Evolutionary conservation across 2,329 filamentous ascomycete species (phyloP), one percentile per base, ranked within the genome.

Genomic region (Helotiales sp.): DNA sequence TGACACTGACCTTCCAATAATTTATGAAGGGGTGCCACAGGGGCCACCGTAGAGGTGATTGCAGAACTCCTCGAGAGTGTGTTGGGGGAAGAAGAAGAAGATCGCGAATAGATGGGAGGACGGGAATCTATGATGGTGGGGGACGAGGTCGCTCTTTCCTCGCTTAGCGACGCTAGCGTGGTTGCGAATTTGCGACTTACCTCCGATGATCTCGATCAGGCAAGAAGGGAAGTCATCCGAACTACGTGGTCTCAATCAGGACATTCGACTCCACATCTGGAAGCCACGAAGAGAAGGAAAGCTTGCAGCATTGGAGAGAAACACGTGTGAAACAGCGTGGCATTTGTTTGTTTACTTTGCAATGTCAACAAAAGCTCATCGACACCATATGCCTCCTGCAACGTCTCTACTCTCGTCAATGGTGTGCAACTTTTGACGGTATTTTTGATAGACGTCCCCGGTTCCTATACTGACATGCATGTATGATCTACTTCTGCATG

Each of bases 41-140:
- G 30, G 54, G 30, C 10, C 3, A 5, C 17, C 54, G 54, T 37
- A 5, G 54, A 40, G 10, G 17, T 3, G 17, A 10, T 37, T 3
- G 3, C 1, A 20, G 52, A 34, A 37, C 54, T 57, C 30, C 32
- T 40, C 32, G 24, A 37, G 10, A 26, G n/a, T 37, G 32, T 37
- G 54, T 57, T 37, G 32, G 24, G 11, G 30, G 26, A 57, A 22
- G 30, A 57, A 57, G 54, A 26, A 57, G 54, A 57, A 24, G 54
- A 37, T 15, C 32, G 11, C 13, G 30, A 40, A 32, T 2, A 11
- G 30, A 30, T 3, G n/a, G 52, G 10, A 4, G 28, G n/a, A 24
- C 2, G n/a, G 22, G 30, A 17, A 37, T 40, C 17, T 40, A 40
- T 57, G 20, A 10, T 57, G 30, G 30, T 24, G 17, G 28, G n/a